Base-by-base conservation (phyloP, 2,329 filamentous ascomycete species). In the Alternaria infectoria region DNA sequence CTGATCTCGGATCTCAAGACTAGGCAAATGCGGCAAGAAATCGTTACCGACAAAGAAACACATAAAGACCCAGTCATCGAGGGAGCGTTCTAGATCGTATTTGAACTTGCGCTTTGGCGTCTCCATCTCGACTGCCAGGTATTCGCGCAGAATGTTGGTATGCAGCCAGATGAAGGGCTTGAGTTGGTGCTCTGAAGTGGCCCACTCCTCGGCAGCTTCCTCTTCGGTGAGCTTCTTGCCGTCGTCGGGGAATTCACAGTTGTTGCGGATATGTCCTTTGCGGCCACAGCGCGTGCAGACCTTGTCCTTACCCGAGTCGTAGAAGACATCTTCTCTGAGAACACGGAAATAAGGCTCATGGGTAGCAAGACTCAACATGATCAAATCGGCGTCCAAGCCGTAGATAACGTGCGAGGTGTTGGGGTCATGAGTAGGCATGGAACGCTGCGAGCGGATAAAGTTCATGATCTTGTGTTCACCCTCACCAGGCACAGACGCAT, bases 401-500 rank as follows among this genome's bases (percentile, higher is more conserved):
- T 99, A 99, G 66, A 99, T 97, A 74, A 99, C 96, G 82, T 99
- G 96, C 65, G 92, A 91, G 21, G 96, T 98, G 79, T 99, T 98
- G 23, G 96, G 96, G 75, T 99, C 91, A 80, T 99, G 93, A 68
- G 96, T 91, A 6, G 94, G 91, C 57, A 93, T 96, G 54, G 91
- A 89, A 74, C 96, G 90, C 81, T 99, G 96, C 40, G 95, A 97
- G 74, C 96, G 90, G 69, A 99, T 89, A 79, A 98, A 99, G 71
- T 96, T 90, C 96, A 99, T 99, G 77, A 99, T 98, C 82, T 99
- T 99, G 81, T 99, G 96, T 83, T 99, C 96, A 78, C 96, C 96
- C 83, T 99, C 96, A 77, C 96, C 96, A 58, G 96, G 96, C 43
- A 99, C 94, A 44, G 95, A 97, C 57, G 96, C 95, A 84, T 99